Percentiles rank a stretch among this genome's conserved stretches.
phyloP scores from a whole-genome alignment of 768 basidiomycete species.

The Suillus paluster region DNA sequence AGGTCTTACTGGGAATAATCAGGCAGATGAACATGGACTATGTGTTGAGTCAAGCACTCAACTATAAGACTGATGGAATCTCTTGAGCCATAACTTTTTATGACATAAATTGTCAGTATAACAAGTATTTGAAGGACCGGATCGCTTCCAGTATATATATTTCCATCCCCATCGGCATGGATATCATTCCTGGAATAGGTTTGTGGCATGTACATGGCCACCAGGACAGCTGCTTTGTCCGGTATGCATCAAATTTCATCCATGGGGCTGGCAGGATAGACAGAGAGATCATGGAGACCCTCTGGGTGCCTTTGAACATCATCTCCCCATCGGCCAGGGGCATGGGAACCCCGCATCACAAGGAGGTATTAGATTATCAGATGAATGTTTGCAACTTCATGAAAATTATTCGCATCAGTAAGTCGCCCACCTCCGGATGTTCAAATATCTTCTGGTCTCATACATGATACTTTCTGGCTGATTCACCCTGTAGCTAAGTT shows the following conservation, averaged over 20 bases:
- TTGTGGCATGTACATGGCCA: slow-evolving; percentile 14
- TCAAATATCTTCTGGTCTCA: background rate
- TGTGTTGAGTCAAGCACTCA: slow-evolving; percentile 25
- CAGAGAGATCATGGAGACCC: slow-evolving; percentile 13
- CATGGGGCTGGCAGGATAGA: background rate
- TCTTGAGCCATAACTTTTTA: slow-evolving; percentile 22
- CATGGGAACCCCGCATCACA: background rate
- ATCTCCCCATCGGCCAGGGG: slow-evolving; percentile 1
- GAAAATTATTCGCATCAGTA: slow-evolving; percentile 24
- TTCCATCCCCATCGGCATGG: background rate
- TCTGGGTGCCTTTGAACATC: slow-evolving; percentile 8
- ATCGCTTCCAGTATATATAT: background rate
- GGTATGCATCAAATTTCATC: slow-evolving; percentile 10
- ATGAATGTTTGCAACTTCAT: slow-evolving; percentile 29
- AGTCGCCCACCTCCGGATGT: background rate
- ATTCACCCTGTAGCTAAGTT: background rate
- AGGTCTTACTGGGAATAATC: background rate
- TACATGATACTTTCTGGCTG: background rate
- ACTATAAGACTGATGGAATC: slow-evolving; percentile 13
- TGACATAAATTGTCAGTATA: slow-evolving; percentile 35
- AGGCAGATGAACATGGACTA: slow-evolving; percentile 37
- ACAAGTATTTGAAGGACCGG: slow-evolving; percentile 16
- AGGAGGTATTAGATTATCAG: slow-evolving; percentile 28
- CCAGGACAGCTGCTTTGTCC: slow-evolving; percentile 4
- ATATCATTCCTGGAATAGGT: slow-evolving; percentile 7